Base-by-base conservation (phyloP, 148 eudicot genomes). In the Rhododendron ovatum region DNA sequence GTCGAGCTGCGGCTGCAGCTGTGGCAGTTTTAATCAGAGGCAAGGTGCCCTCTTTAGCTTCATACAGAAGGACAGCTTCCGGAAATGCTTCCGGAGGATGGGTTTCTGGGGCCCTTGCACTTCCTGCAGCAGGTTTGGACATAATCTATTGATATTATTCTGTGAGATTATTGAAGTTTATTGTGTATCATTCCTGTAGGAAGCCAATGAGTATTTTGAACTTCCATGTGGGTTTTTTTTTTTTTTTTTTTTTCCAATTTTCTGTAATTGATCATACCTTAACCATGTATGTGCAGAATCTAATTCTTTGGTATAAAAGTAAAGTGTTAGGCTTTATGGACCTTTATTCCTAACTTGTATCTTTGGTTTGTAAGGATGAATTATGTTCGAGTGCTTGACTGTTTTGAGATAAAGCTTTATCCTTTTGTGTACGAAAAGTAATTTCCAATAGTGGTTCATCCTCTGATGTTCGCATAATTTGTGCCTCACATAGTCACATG, bases 91-190 rank as follows among this genome's bases (percentile, higher is more conserved):
- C 91, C 47, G 81, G 90, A 78, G 87, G 89, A 84, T 98, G 96
- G 98, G 83, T 94, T 83, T 87, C 96, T 84, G 89, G 92, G 84
- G 93, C 91, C 55, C 90, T 98, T 86, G 95, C 98, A 59, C 94
- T 98, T 86, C 98, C 99, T 48, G 92, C 94, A 17, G 98, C 98
- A 93, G 98, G 99, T 98, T 81, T 82, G 75, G 37, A 61, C 48
- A 35, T 43, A 47, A 47, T 45, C 57, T 61, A 3, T 48, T 30
- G 30, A 47, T 35, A 7, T 76, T 82, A 53, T 80, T 11, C 30
- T 13, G 8, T 1, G 9, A 10, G 41, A 65, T 8, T 47, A 24
- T 61, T 80, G 35, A 48, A 69, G 63, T 67, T 65, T 47, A 39
- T 69, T 33, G 11, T 50, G 48, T 20, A 63, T 4, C 33, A 15